Conservation (phyloP, 257 asterid species). For the Datura wrightii region DNA sequence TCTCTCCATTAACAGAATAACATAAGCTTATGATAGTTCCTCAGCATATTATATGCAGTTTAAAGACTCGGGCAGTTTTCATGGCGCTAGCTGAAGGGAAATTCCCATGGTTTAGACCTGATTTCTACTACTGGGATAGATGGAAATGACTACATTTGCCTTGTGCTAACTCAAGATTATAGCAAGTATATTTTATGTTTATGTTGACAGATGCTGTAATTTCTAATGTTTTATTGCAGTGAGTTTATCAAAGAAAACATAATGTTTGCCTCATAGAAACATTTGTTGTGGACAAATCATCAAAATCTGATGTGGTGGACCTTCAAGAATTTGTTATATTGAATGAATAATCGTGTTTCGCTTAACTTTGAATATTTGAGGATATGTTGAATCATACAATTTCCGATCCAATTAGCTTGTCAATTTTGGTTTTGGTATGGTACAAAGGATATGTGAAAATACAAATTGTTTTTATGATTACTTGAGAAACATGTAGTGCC, state of each 20-base stretch:
- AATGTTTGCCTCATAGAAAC: not conserved
- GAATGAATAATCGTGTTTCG: constrained; percentile 13
- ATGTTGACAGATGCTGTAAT: constrained; percentile 15
- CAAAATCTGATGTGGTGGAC: not conserved
- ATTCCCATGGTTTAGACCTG: constrained; percentile 19
- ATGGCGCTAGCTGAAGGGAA: not conserved
- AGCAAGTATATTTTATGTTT: not conserved
- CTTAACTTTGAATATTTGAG: not conserved
- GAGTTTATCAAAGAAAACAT: constrained; percentile 19
- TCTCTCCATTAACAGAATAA: constrained; percentile 24
- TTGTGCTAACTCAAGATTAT: constrained; percentile 25
- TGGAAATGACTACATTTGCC: constrained; percentile 15
- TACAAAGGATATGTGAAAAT: not conserved
- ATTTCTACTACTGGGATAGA: constrained; percentile 17
- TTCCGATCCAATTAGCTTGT: not conserved
- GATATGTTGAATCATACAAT: not conserved
- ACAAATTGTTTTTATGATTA: not conserved
- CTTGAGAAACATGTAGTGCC: not conserved
- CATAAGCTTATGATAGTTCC: constrained; percentile 26
- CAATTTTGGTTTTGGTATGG: not conserved
- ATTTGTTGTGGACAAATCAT: constrained; percentile 24
- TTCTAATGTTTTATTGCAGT: not conserved
- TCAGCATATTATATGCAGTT: constrained; percentile 20
- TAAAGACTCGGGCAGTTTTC: constrained; percentile 14
- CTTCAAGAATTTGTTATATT: constrained; percentile 15